Percentiles rank a stretch among this genome's conserved stretches.
phyloP scores from a whole-genome alignment of 176 grass and related monocot species.

The Eragrostis curvula region DNA sequence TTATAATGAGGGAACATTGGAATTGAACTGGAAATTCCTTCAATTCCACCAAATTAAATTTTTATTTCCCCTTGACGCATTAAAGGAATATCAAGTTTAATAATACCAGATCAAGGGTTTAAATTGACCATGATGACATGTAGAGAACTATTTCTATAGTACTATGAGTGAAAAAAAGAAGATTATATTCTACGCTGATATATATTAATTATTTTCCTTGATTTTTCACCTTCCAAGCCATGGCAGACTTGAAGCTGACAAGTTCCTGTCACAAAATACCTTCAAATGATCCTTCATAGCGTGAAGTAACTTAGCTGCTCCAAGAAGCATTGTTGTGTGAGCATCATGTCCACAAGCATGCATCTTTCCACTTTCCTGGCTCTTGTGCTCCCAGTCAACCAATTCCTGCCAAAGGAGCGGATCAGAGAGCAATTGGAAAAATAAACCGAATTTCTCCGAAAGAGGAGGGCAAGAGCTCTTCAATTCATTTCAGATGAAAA shows the following conservation, averaged over 20 bases:
- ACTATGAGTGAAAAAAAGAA: no score
- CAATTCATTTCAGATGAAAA: neutral
- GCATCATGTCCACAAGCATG: constrained; percentile 85
- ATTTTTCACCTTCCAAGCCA: neutral
- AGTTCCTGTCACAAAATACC: constrained; percentile 30
- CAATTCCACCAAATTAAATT: no score
- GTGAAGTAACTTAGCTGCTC: constrained; percentile 86
- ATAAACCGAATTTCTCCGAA: neutral
- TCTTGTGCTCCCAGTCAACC: constrained; percentile 83
- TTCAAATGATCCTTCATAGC: constrained; percentile 55
- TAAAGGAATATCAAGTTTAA: no score
- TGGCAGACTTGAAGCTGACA: no score
- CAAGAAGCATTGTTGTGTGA: constrained; percentile 87
- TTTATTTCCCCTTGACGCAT: neutral
- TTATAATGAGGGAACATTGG: neutral
- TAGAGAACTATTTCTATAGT: no score
- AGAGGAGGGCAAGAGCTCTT: neutral
- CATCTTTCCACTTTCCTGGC: constrained; percentile 72
- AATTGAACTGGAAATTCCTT: no score
- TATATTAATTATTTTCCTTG: neutral
- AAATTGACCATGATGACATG: no score
- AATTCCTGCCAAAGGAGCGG: constrained; percentile 53
- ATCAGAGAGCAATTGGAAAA: neutral
- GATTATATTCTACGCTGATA: neutral
- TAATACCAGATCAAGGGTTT: no score